Percentiles rank a stretch among this genome's conserved stretches.
Conservation (phyloP, 441 rosid species). For the Pelargonium exstipulatum region DNA sequence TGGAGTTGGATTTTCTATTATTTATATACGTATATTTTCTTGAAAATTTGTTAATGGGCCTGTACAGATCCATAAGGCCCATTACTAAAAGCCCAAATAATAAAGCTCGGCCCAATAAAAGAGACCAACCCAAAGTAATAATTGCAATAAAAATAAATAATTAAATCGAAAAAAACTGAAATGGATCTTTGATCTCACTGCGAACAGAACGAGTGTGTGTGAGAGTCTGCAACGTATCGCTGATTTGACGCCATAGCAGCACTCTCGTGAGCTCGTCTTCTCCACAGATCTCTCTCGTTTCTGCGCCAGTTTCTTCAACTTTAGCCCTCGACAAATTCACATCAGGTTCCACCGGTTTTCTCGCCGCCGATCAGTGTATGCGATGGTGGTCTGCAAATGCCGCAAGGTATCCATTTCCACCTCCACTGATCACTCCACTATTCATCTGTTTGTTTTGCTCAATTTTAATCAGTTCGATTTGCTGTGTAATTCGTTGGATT, state of each 20-base stretch:
- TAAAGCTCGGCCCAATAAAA: too few relatives aligned
- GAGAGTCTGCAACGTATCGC: too few relatives aligned
- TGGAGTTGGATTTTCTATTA: too few relatives aligned
- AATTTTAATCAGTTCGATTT: neutral
- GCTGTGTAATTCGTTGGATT: neutral
- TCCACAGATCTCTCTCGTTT: neutral
- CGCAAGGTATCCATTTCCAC: constrained; percentile 50
- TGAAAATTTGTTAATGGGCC: too few relatives aligned
- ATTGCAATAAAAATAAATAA: too few relatives aligned
- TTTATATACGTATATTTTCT: too few relatives aligned
- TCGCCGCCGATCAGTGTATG: constrained; percentile 7
- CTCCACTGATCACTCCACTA: neutral
- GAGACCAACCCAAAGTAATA: too few relatives aligned
- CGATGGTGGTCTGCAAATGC: constrained; percentile 96
- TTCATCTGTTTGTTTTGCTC: neutral
- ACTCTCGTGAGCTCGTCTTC: neutral
- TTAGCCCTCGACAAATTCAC: neutral
- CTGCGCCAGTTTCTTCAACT: constrained; percentile 3
- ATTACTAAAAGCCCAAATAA: too few relatives aligned
- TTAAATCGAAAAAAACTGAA: too few relatives aligned
- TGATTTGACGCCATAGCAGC: neutral
- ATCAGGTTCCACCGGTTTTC: constrained; percentile 1
- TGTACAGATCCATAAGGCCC: too few relatives aligned
- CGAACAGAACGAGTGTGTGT: too few relatives aligned
- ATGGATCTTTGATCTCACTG: too few relatives aligned